Evolutionary conservation across 257 asterid genomes (phyloP), one percentile per base, ranked within the genome.

Genomic region (Euphrasia confusa): DNA sequence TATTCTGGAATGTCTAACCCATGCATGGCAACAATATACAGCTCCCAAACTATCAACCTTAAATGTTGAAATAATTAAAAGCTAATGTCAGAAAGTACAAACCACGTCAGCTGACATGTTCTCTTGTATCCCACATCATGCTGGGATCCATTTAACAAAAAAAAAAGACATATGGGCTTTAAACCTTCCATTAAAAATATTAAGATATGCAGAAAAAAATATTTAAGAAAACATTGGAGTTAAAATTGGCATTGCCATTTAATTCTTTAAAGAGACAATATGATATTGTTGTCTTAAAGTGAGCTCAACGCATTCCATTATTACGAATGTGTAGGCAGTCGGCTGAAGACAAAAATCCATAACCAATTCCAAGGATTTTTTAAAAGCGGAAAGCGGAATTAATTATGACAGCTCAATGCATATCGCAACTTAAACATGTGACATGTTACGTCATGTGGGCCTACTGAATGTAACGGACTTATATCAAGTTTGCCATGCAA

Each of bases 401-500:
- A 21, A 33, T 59, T 44, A 28, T 52, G 48, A 45, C 11, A 13
- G 26, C 57, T 17, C 15, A 52, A 50, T 58, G n/a, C 70, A 62
- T 60, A 68, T 70, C 56, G 47, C 66, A 49, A 50, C 39, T 54
- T 1, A 54, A 40, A 73, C 17, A 27, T 26, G 50, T 27, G 58
- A 13, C n/a, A 49, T 66, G 42, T 54, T 47, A 53, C 37, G 18
- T 55, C 59, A 45, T 7, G 61, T 59, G 72, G 61, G 37, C 68
- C 73, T 24, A 39, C 17, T 21, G 42, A 68, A 58, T 64, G 13
- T 21, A 15, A 42, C 45, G 50, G 37, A 44, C 47, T 53, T 27
- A 33, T 66, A 66, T 35, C 63, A 61, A 63, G 37, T 26, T 27
- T 33, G 50, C 48, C 68, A 28, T 67, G 72, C 52, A 57, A 37